Base-by-base conservation (phyloP, 176 grass and related monocot species). In the Aegilops speltoides region DNA sequence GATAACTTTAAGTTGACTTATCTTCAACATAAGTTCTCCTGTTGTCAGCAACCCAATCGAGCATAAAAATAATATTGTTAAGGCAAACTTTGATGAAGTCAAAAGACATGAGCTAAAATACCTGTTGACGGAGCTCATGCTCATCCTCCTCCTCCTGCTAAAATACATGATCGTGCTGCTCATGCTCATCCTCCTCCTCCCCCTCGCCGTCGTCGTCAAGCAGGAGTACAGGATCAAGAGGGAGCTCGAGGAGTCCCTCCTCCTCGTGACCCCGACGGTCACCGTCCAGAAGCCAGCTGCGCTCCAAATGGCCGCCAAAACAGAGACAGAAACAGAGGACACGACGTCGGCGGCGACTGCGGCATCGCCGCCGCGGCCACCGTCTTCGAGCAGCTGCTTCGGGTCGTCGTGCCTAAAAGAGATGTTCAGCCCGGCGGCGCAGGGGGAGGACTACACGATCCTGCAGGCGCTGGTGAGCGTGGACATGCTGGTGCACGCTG, bases 401-500 rank as follows among this genome's bases (percentile, higher is more conserved):
- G 48, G 48, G 79, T 83, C 93, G 72, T 85, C 93, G 3, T 88
- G 87, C 32, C 2, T 83, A 6, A 37, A 63, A 33, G 60, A 84
- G 29, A 89, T 91, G 70, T 92, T 95, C 86, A 84, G 7, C n/a
- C 86, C 90, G 20, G 90, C 93, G 29, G 80, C 72, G 38, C 79
- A 85, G 36, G 93, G 93, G 1, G 93, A 94, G 29, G 93, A 94
- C 78, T 94, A 86, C 73, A 83, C 85, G 4, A 94, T 94, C 82
- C 87, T 92, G 34, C 93, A 94, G 45, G 93, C 93, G 24, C 82
- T 94, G 54, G 84, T 94, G 45, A 94, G 93, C 89, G 38, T 94
- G 23, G 93, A 94, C 87, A 94, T 94, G 93, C 26, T 90, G 36
- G 82, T 94, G 22, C 71, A 95, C 93, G 37, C 86, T 95, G 59